Conservation (phyloP, 768 basidiomycete species). For the Suillus decipiens region DNA sequence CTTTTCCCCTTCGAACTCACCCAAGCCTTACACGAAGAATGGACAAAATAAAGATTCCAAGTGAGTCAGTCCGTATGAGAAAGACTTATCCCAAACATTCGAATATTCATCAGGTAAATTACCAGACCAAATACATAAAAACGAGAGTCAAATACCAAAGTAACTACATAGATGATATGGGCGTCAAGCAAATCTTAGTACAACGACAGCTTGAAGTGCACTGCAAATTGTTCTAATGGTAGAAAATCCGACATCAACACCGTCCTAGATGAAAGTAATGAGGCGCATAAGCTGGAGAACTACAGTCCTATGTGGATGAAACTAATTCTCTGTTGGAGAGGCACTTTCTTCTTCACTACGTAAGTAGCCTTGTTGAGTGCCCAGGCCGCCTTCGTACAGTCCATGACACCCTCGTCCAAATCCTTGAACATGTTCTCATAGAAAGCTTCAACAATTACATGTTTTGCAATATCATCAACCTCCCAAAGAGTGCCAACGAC, state of each 20-base stretch:
- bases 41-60: conserved; percentile 43
- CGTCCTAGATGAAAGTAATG: background rate
- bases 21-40: no score
- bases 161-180: background rate
- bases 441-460: conserved; percentile 12
- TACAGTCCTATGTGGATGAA: conserved; percentile 18
- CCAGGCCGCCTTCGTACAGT: conserved; percentile 13
- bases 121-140: background rate
- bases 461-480: conserved; percentile 14
- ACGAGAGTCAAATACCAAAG: background rate
- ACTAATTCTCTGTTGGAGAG: conserved; percentile 14
- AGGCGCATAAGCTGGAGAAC: background rate
- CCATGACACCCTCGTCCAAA: conserved; percentile 2
- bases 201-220: background rate
- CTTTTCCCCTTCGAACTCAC: no score
- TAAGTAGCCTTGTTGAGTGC: conserved; percentile 14
- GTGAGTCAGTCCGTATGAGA: conserved; percentile 64
- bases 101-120: background rate
- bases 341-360: background rate
- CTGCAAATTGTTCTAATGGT: background rate
- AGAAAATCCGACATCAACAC: background rate
- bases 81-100: background rate
- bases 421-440: conserved; percentile 15
- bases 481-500: conserved; percentile 31
- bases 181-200: background rate